These are phyloP conservation scores for Alternaria gaisen DNA, from an alignment of 2,329 filamentous ascomycete genomes.

Conservation along the genomic window DNA sequence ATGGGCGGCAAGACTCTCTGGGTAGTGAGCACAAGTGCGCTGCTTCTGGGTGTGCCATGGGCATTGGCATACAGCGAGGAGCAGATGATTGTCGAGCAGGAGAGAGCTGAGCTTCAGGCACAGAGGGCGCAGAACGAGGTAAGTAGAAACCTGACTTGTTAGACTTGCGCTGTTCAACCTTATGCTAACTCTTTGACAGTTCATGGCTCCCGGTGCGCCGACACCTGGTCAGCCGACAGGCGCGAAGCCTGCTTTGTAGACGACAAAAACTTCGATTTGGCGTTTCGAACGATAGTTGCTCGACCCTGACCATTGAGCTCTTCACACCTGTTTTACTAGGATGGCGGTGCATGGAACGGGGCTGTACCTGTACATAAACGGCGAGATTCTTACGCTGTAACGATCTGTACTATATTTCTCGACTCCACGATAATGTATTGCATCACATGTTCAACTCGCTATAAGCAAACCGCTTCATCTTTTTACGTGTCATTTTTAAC, in stretches of 20 bases:
- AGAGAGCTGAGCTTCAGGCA: conserved; percentile 96
- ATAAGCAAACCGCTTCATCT: background rate
- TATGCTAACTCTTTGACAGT: conserved; percentile 33
- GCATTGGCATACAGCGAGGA: conserved; percentile 93
- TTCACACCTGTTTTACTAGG: conserved; percentile 36
- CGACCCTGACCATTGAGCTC: conserved; percentile 17
- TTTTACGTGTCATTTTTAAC: conserved; percentile 22
- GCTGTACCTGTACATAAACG: conserved; percentile 26
- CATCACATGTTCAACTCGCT: conserved; percentile 17
- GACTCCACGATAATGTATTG: conserved; percentile 38
- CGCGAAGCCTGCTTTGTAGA: conserved; percentile 50
- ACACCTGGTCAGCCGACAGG: conserved; percentile 34
- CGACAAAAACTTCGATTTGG: conserved; percentile 6
- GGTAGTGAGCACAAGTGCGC: conserved; percentile 87
- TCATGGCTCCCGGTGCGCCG: conserved; percentile 45
- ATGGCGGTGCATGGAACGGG: conserved; percentile 17
- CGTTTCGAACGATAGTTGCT: conserved; percentile 4
- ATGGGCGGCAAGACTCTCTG: conserved; percentile 89
- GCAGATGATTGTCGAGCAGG: conserved; percentile 96
- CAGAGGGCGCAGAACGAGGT: conserved; percentile 83
- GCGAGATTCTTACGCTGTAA: conserved; percentile 15
- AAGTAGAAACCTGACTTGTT: conserved; percentile 5
- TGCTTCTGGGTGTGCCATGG: conserved; percentile 92
- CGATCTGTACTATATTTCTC: conserved; percentile 43
- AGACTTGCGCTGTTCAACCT: background rate